phyloP scores from a whole-genome alignment of 768 basidiomycete species.

The Macrolepiota dolichaula region DNA sequence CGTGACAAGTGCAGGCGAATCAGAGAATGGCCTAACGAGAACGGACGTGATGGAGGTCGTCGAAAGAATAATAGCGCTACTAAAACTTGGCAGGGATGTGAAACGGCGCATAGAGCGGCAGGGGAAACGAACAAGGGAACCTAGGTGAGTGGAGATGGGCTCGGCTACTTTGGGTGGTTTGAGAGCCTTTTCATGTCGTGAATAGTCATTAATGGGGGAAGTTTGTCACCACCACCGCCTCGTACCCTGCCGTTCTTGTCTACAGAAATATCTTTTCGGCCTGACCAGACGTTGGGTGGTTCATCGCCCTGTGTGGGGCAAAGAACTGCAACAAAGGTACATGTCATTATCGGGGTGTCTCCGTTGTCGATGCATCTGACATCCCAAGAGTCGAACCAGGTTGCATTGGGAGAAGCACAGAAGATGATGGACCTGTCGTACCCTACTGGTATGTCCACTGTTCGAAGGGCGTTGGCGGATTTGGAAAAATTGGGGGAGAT shows the following conservation, averaged over 20 bases:
- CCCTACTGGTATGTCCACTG: too few species aligned
- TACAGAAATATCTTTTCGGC: conserved; percentile 17
- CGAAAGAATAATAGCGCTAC: too few species aligned
- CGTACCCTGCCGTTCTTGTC: conserved; percentile 12
- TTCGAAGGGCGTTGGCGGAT: too few species aligned
- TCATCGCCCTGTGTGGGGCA: conserved; percentile 29
- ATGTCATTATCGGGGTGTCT: conserved; percentile 19
- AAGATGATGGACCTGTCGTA: conserved; percentile 21
- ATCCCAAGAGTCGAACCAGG: conserved; percentile 36
- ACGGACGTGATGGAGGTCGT: too few species aligned
- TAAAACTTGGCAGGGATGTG: too few species aligned
- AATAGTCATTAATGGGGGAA: neutral
- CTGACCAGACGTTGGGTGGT: conserved; percentile 32
- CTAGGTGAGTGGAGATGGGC: too few species aligned
- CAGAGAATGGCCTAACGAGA: too few species aligned
- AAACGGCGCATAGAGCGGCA: too few species aligned
- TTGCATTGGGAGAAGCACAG: conserved; percentile 26
- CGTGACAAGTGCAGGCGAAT: too few species aligned
- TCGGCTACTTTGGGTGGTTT: conserved; percentile 31
- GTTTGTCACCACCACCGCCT: neutral
- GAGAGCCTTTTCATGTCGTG: conserved; percentile 22
- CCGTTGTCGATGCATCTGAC: conserved; percentile 18
- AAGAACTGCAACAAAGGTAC: conserved; percentile 26
- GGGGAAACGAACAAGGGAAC: too few species aligned
- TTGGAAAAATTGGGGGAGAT: too few species aligned